Conservation (phyloP, 441 rosid genomes). For the Breynia disticha region DNA sequence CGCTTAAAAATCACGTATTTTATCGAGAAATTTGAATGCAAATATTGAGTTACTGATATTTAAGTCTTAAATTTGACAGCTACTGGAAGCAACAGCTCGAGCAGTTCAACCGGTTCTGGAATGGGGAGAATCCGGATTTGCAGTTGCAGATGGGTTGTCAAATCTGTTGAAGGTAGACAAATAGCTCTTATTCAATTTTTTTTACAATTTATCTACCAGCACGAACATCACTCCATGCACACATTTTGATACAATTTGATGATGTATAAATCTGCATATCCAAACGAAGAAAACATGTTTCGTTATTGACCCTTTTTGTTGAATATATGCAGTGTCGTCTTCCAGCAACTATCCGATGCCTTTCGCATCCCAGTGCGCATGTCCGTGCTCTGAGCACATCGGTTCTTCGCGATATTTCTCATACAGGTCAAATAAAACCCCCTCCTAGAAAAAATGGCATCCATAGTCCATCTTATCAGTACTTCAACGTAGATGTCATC, state of each 20-base stretch:
- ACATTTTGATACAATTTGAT: neutral
- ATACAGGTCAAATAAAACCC: conserved; percentile 35
- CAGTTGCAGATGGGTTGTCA: conserved; percentile 88
- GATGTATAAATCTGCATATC: neutral
- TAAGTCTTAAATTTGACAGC: conserved; percentile 28
- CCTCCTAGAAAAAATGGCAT: conserved; percentile 44
- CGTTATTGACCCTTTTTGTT: neutral
- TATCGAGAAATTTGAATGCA: no score
- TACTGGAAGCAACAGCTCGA: conserved; percentile 95
- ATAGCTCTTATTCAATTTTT: neutral
- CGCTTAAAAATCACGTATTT: no score
- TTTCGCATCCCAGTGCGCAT: conserved; percentile 93
- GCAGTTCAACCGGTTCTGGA: conserved; percentile 72
- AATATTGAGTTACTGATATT: no score
- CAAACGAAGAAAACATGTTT: neutral
- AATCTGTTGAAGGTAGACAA: conserved; percentile 73
- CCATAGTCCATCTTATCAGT: conserved; percentile 40
- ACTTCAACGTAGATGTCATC: conserved; percentile 37
- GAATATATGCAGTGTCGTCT: conserved; percentile 77
- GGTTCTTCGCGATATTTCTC: conserved; percentile 69
- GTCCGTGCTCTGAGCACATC: conserved; percentile 91
- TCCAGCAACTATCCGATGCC: conserved; percentile 78
- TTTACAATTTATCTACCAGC: neutral
- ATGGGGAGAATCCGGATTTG: conserved; percentile 91
- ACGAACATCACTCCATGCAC: neutral